These are phyloP conservation scores for Cymbopogon citratus DNA, from an alignment of 176 grass and related monocot genomes.

Conservation along the genomic window DNA sequence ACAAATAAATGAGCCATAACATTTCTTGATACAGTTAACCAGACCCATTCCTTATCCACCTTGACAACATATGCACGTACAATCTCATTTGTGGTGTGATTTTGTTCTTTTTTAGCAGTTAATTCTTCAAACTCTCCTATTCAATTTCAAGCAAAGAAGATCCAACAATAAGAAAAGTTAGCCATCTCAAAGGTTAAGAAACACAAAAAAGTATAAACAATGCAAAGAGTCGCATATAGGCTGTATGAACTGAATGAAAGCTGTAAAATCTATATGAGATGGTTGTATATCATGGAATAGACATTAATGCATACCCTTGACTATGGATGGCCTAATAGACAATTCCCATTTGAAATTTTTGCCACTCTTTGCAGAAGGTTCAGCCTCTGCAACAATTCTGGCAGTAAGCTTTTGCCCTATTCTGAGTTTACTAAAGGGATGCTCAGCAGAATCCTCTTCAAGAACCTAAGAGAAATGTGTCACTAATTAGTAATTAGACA, in stretches of 20 bases:
- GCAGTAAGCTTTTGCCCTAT: slow-evolving; percentile 63
- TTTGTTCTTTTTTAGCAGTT: slow-evolving; percentile 29
- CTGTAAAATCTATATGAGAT: neutral
- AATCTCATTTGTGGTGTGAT: slow-evolving; percentile 41
- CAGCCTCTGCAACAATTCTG: slow-evolving; percentile 58
- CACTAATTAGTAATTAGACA: slow-evolving; percentile 24
- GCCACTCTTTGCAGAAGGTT: slow-evolving; percentile 46
- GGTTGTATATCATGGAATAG: neutral
- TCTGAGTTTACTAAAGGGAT: slow-evolving; percentile 65
- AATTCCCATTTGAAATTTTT: slow-evolving; percentile 73
- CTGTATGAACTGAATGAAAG: neutral
- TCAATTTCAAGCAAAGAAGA: slow-evolving; percentile 15
- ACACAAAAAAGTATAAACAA: slow-evolving; percentile 21
- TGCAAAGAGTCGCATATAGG: neutral
- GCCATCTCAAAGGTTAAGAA: slow-evolving; percentile 13
- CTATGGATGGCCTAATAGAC: slow-evolving; percentile 74
- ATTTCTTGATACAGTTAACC: slow-evolving; percentile 78
- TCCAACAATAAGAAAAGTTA: slow-evolving; percentile 3
- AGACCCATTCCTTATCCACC: slow-evolving; percentile 77
- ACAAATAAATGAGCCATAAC: slow-evolving; percentile 77
- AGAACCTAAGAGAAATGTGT: slow-evolving; percentile 46
- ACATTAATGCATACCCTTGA: slow-evolving; percentile 39
- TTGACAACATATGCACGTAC: slow-evolving; percentile 73
- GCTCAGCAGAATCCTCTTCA: slow-evolving; percentile 50
- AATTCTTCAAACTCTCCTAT: slow-evolving; percentile 38